Base-by-base conservation (phyloP, 179 eudicot species). In the Dionaea muscipula region DNA sequence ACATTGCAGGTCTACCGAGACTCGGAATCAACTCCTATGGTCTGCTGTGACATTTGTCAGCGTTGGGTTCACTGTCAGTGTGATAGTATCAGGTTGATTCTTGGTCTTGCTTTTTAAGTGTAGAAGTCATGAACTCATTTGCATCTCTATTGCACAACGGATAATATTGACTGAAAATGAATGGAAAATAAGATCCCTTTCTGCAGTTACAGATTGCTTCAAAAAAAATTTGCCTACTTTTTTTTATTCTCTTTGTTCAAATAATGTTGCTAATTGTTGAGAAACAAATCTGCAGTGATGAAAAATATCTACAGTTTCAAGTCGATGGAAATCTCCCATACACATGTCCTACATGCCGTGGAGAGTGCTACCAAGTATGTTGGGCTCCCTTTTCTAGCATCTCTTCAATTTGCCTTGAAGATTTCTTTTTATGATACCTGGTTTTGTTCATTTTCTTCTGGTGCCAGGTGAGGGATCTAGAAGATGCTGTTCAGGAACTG, bases 21-120 rank as follows among this genome's bases (percentile, higher is more conserved):
- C 67, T 90, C 97, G 22, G 97, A 90, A 69, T 69, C 97, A 45
- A 90, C 97, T 54, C 97, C 97, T 50, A 90, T 90, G 97, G 97
- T 90, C 26, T 90, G 97, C 74, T 90, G 97, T 75, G 97, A 90
- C 63, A 66, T 79, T 55, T 90, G 97, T 75, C 90, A 90, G 76
- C 84, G 82, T 23, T 90, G 97, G 97, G 97, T 90, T 71, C 97
- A 90, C 58, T 71, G 79, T 58, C 78, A 85, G 22, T 90, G 97
- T 74, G 97, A 89, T 69, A 88, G 78, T 50, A 89, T 89, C 78
- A 86, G 97, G 97, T 90, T 48, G 40, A 21, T 19, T 63, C 39
- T 10, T 21, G 27, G 39, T 47, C 47, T 61, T 15, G 9, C 37
- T 47, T 46, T 7, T 2, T 6, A 20, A 14, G 12, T 15, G 12